Evolutionary conservation across 2,329 filamentous ascomycete genomes (phyloP).

Genomic region (Fusarium sp.): DNA sequence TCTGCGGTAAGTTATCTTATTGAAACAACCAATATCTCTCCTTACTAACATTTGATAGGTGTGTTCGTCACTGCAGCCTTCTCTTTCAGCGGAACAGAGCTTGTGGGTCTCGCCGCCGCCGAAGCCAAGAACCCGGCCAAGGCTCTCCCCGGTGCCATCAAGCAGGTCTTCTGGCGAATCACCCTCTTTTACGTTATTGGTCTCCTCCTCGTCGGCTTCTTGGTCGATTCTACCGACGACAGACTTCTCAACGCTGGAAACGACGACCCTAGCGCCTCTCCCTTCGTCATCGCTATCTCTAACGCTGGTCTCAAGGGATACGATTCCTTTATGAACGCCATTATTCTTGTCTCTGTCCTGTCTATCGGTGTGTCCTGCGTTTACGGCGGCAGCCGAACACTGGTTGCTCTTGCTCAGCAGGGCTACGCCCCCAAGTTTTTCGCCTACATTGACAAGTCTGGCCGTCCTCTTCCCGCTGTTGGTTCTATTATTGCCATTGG

Average conservation of each 20-base stretch:
- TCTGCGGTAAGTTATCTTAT: slow-evolving; percentile 68
- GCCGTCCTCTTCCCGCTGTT: slow-evolving; percentile 69
- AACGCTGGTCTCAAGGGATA: slow-evolving; percentile 68
- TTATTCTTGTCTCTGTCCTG: slow-evolving; percentile 72
- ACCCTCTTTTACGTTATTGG: slow-evolving; percentile 70
- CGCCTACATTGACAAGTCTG: slow-evolving; percentile 70
- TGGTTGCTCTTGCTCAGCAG: slow-evolving; percentile 72
- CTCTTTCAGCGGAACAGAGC: slow-evolving; percentile 79
- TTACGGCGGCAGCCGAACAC: slow-evolving; percentile 72
- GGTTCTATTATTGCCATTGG: slow-evolving; percentile 64
- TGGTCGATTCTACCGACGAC: slow-evolving; percentile 63
- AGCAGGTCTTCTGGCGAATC: slow-evolving; percentile 79
- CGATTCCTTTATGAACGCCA: slow-evolving; percentile 71
- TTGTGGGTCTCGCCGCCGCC: slow-evolving; percentile 81
- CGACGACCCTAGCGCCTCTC: slow-evolving; percentile 59
- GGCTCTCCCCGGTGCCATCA: slow-evolving; percentile 84
- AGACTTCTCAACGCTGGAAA: slow-evolving; percentile 65
- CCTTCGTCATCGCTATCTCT: slow-evolving; percentile 72
- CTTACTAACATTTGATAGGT: slow-evolving; percentile 18
- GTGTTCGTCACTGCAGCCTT: slow-evolving; percentile 77
- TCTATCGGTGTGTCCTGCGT: slow-evolving; percentile 73
- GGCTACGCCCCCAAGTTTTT: slow-evolving; percentile 72
- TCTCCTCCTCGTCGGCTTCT: slow-evolving; percentile 66
- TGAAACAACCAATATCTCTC: rapidly evolving
- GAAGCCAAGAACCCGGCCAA: slow-evolving; percentile 80